A percentile compares a stretch with the other conserved stretches of the same genome.
Evolutionary conservation across 2,329 filamentous ascomycete genomes (phyloP).

Genomic region (Ophiobolus disseminans): DNA sequence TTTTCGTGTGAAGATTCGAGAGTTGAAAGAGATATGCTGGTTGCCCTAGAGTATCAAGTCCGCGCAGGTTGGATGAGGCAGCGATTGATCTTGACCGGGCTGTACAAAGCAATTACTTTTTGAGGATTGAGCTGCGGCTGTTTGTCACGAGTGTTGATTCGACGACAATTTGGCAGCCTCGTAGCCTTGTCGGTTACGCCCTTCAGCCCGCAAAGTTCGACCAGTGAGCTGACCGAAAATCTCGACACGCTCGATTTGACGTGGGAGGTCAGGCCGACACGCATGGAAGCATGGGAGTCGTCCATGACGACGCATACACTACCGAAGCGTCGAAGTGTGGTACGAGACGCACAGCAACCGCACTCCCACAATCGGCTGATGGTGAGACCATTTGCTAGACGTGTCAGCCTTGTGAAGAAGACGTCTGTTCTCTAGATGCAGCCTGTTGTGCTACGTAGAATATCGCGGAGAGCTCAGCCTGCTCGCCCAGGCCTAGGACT

Average conservation of each 20-base stretch:
- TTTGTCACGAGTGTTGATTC: not conserved
- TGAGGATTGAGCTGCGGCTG: not conserved
- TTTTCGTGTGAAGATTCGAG: too few species aligned
- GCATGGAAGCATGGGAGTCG: too few species aligned
- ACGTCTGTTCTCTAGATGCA: conserved; percentile 1
- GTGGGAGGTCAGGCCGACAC: too few species aligned
- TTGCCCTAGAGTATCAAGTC: too few species aligned
- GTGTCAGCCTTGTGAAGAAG: not conserved
- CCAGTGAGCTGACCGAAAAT: not conserved
- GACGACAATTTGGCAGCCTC: not conserved
- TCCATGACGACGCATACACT: too few species aligned
- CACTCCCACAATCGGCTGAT: not conserved
- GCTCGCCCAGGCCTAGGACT: not conserved
- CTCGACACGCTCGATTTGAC: not conserved
- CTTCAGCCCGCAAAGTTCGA: not conserved
- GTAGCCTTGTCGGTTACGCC: not conserved
- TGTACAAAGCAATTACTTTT: not conserved
- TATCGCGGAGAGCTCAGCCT: conserved; percentile 8
- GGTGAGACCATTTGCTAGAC: not conserved
- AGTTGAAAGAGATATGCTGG: too few species aligned
- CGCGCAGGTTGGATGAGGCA: not conserved
- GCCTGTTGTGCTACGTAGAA: conserved; percentile 1
- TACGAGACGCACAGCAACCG: not conserved
- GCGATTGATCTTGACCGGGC: not conserved
- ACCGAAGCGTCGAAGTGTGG: too few species aligned